phyloP scores from a whole-genome alignment of 2,329 filamentous ascomycete species.

The Exophiala viscosa region DNA sequence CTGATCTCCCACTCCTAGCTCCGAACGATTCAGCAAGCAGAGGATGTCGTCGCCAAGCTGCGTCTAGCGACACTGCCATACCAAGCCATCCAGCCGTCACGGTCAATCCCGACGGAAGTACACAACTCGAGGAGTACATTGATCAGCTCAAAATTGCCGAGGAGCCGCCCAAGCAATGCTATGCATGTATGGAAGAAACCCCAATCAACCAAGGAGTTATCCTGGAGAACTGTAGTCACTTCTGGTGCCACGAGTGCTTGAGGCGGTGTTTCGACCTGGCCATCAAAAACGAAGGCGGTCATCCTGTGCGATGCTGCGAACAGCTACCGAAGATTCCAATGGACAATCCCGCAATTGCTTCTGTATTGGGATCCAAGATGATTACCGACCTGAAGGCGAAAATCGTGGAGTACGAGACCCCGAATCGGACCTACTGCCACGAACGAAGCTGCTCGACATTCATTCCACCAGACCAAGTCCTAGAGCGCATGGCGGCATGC shows the following conservation, averaged over 20 bases:
- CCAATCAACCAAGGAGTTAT: not conserved
- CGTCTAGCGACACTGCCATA: slow-evolving; percentile 1
- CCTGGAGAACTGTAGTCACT: slow-evolving; percentile 8
- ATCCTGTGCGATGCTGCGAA: slow-evolving; percentile 16
- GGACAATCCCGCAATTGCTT: not conserved
- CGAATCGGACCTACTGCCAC: slow-evolving; percentile 53
- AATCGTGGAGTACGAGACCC: slow-evolving; percentile 47
- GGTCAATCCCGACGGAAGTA: slow-evolving; percentile 1
- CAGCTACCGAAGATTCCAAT: not conserved
- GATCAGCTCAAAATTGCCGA: slow-evolving; percentile 5
- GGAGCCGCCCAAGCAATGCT: slow-evolving; percentile 4
- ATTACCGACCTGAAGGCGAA: slow-evolving; percentile 40
- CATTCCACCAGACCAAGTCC: slow-evolving; percentile 38
- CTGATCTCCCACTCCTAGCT: not conserved
- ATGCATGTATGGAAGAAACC: not conserved
- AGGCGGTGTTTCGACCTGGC: slow-evolving; percentile 2
- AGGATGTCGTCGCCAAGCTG: not conserved
- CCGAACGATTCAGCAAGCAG: not conserved
- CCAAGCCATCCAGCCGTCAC: slow-evolving; percentile 7
- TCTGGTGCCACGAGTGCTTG: slow-evolving; percentile 18
- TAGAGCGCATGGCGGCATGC: slow-evolving; percentile 40
- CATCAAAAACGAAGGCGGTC: slow-evolving; percentile 11
- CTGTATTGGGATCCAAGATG: slow-evolving; percentile 2
- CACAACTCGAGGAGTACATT: slow-evolving; percentile 5
- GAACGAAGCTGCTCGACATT: slow-evolving; percentile 45